Evolutionary conservation across 169 alveolate genomes (phyloP).

Genomic region (Neospora caninum): DNA sequence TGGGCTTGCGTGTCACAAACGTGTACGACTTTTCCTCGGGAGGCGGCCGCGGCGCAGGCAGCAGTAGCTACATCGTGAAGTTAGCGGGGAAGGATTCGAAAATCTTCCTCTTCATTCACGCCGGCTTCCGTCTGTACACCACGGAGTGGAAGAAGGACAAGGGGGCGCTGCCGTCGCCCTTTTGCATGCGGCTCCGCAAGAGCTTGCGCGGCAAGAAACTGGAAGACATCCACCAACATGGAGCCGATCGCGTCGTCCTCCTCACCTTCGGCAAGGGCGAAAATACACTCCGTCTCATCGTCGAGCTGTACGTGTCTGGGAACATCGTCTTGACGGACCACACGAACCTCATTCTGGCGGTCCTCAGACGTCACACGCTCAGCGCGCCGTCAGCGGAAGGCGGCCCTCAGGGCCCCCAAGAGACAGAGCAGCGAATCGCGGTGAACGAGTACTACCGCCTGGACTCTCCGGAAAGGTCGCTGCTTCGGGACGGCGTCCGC

Average conservation of each 20-base stretch:
- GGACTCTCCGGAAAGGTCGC: conserved; percentile 14
- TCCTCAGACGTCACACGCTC: conserved; percentile 47
- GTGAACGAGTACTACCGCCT: conserved; percentile 5
- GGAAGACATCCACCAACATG: conserved; percentile 68
- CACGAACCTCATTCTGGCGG: conserved; percentile 36
- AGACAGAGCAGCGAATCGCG: conserved; percentile 32
- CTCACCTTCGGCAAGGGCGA: conserved; percentile 58
- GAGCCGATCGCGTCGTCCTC: conserved; percentile 71
- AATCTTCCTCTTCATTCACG: conserved; percentile 69
- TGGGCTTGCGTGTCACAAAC: conserved; percentile 72
- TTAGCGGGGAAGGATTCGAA: conserved; percentile 32
- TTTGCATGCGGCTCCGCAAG: conserved; percentile 73
- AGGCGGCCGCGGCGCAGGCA: conserved; percentile 26
- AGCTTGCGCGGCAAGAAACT: conserved; percentile 66
- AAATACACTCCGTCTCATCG: conserved; percentile 53
- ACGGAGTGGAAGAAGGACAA: conserved; percentile 73
- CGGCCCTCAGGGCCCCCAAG: background rate
- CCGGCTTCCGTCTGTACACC: conserved; percentile 72
- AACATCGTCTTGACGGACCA: conserved; percentile 72
- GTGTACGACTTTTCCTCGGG: conserved; percentile 68
- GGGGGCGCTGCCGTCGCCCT: conserved; percentile 73
- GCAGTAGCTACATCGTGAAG: background rate
- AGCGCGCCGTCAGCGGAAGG: background rate
- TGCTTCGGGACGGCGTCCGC: conserved; percentile 9
- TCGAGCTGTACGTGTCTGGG: conserved; percentile 73